Conservation (phyloP, 345 rosid species). For the Populus ilicifolia region DNA sequence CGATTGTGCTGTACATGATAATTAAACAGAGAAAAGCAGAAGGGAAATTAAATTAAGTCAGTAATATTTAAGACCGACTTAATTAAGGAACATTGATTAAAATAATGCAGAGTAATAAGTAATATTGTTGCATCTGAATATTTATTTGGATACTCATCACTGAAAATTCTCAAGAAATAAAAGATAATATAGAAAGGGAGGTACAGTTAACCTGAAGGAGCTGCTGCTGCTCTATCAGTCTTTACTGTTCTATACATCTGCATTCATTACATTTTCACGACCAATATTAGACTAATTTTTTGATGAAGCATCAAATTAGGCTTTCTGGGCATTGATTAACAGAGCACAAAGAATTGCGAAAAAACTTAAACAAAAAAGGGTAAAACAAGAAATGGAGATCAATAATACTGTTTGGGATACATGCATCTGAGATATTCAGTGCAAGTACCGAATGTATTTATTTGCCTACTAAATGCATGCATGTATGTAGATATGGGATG, state of each 20-base stretch:
- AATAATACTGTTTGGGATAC: constrained; percentile 14
- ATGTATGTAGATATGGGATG: not conserved
- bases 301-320: not conserved
- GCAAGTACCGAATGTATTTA: constrained; percentile 36
- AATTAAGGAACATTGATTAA: not conserved
- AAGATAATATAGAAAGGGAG: not conserved
- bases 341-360: not conserved
- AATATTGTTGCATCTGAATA: not conserved
- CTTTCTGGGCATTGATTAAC: not conserved
- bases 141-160: not conserved
- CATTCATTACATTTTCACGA: not conserved
- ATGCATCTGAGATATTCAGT: constrained; percentile 24
- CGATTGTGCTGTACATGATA: constrained; percentile 50
- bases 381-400: constrained; percentile 23
- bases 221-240: constrained; percentile 66
- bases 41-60: not conserved
- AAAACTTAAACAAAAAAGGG: not conserved
- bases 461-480: not conserved
- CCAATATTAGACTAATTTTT: not conserved
- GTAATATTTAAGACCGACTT: not conserved
- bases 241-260: constrained; percentile 78
- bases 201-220: constrained; percentile 48
- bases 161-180: not conserved
- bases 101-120: not conserved
- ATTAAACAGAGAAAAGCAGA: not conserved